Evolutionary conservation across 345 rosid species (phyloP), one percentile per base, ranked within the genome.

Genomic region (Tarenaya hassleriana): DNA sequence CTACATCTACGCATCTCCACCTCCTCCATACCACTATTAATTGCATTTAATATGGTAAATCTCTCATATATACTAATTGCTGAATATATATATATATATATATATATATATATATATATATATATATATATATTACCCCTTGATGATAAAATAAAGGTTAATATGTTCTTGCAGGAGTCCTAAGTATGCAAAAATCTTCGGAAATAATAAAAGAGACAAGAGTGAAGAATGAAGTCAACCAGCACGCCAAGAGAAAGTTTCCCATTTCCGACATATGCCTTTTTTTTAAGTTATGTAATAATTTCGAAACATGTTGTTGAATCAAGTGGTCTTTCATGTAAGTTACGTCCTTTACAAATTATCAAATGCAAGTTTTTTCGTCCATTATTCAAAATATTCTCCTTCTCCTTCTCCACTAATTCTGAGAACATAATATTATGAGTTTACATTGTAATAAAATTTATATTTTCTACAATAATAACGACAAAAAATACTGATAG

Each of bases 21-120:
- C 69, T 50, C 69, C 69, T 57, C 69, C 69, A 37, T 57, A 64
- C 63, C 69, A 58, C 63, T 44, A 64, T 51, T 64, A 64, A 63
- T 18, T 50, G 18, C 37, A 56, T 50, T 53, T 27, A 33, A 37
- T 53, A 44, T 10, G 63, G 69, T 64, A 64, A 18, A 11, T 51
- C 43, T 16, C 19, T 52, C 52, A 47, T 31, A 53, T 11, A 18
- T 31, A 57, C 52, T 18, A 34, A 43, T 27, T n/a, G n/a, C n/a
- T n/a, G n/a, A n/a, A 43, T 49, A 6, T 43, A 4, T 29, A 42
- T 41, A 38, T 15, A 9, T 56, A 24, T 37, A 18, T 31, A 35
- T 44, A 43, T 27, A 43, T 49, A 6, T 43, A 4, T 29, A 42
- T 41, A 38, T 15, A 9, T 56, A 24, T 37, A 18, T 31, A 35